Evolutionary conservation across 306 rosid species (phyloP).

Genomic region (Fagus crenata): DNA sequence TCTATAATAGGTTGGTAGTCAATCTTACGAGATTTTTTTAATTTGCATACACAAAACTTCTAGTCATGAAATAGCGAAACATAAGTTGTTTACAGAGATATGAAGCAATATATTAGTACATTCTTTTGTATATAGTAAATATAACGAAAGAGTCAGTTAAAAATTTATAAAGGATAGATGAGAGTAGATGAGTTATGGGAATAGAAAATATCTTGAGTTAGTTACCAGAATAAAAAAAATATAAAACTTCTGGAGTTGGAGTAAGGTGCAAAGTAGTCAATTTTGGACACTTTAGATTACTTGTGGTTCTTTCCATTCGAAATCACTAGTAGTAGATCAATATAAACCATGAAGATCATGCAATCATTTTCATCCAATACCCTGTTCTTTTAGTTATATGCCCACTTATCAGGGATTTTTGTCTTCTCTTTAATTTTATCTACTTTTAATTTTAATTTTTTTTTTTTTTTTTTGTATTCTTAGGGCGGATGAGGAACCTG

Average conservation of each 20-base stretch:
- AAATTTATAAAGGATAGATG: not conserved
- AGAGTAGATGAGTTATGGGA: not conserved
- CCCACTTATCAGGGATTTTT: not conserved
- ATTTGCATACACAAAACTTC: too few relatives aligned
- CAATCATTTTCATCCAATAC: not conserved
- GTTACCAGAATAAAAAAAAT: not conserved
- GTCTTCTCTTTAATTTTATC: not conserved
- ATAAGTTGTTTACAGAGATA: not conserved
- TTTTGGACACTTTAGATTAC: not conserved
- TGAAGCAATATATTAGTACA: not conserved
- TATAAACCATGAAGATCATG: not conserved
- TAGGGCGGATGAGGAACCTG: conserved; percentile 99
- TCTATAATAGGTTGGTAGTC: not conserved
- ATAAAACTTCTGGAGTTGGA: not conserved
- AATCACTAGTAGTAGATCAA: not conserved
- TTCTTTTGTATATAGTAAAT: not conserved
- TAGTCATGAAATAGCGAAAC: not conserved
- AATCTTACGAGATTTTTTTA: not conserved
- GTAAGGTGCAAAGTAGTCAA: not conserved
- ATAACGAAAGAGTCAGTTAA: not conserved
- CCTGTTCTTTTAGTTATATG: not conserved
- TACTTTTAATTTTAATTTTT: not conserved
- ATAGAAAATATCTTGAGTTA: not conserved
- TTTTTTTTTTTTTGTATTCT: conserved; percentile 15
- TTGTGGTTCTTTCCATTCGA: not conserved